A percentile compares a stretch with the other conserved stretches of the same genome.
These are phyloP conservation scores for Nakazawaea molendinolei DNA, from an alignment of 805 yeast genomes.

Conservation along the genomic window DNA sequence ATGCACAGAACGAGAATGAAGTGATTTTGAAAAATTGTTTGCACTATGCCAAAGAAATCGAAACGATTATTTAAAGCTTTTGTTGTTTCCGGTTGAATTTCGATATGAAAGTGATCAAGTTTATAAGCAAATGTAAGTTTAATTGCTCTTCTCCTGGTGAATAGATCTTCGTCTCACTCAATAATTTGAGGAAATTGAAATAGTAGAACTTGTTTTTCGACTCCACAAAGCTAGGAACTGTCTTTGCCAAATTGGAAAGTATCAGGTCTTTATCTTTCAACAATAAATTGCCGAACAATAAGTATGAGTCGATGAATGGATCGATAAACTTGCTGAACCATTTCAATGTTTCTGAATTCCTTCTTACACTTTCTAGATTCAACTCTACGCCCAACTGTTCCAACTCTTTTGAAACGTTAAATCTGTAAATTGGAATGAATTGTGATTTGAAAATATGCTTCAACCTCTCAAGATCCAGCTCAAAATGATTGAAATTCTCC, in stretches of 20 bases:
- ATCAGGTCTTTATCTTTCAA: not conserved
- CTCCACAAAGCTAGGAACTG: conserved; percentile 1
- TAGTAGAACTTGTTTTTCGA: conserved; percentile 6
- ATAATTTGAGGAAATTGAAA: conserved; percentile 1
- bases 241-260: not conserved
- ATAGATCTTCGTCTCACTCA: conserved; percentile 2
- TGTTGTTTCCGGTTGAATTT: not conserved
- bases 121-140: not conserved
- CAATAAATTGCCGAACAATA: conserved; percentile 3
- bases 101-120: conserved; percentile 1
- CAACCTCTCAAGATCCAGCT: not conserved
- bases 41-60: conserved; percentile 84
- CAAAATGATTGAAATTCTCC: not conserved
- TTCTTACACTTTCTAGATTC: not conserved
- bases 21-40: conserved; percentile 64
- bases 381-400: conserved; percentile 1
- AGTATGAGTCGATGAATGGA: conserved; percentile 8
- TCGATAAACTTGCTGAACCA: conserved; percentile 1
- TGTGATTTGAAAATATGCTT: conserved; percentile 1
- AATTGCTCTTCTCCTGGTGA: not conserved
- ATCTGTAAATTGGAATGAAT: conserved; percentile 1
- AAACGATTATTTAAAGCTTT: conserved; percentile 67
- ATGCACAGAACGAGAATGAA: conserved; percentile 32
- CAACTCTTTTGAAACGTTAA: conserved; percentile 2
- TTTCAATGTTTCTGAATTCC: not conserved